Base-by-base conservation (phyloP, 2,329 filamentous ascomycete genomes). In the Arthrinium phaeospermum region DNA sequence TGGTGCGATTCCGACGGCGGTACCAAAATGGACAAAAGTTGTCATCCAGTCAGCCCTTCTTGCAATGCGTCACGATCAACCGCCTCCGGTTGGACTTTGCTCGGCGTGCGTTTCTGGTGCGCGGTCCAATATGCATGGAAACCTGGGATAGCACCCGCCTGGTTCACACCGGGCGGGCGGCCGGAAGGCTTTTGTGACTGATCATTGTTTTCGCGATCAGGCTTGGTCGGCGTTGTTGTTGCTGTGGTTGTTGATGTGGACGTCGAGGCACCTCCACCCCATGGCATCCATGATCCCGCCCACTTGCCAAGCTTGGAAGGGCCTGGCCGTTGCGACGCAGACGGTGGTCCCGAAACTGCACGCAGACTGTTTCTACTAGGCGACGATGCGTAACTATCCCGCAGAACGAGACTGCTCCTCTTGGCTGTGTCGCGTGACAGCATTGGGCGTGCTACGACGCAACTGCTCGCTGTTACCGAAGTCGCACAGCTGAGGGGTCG, bases 161-260 rank as follows among this genome's bases (percentile, higher is more conserved):
- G 94, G 77, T 96, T 96, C 79, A 96, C 94, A 0, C 94, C 94
- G 1, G 93, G 89, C 5, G 88, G 82, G 61, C 93, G 86, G 61
- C 84, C 84, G 46, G 83, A n/a, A 13, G 67, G 49, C 64, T 75
- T 77, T 30, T 73, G 69, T 37, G 45, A 16, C 53, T 37, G 30
- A 37, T 61, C 70, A 71, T 80, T 80, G 44, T 83, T 49, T 49
- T 49, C 81, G 72, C 77, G 82, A 72, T 83, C 75, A 53, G 76
- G 75, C 69, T 80, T 74, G 49, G 76, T 78, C 14, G 83, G 79
- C 34, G 81, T 80, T 46, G 78, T 79, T 14, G 45, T 51, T 46
- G 37, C 27, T 61, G 34, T 44, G 27, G 37, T 30, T 61, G 34
- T 44, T 22, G 69, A 44, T 44, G 47, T 6, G n/a, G 67, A 22